Evolutionary conservation across 805 yeast species (phyloP), one percentile per base, ranked within the genome.

Genomic region (Scheffersomyces coipomensis): DNA sequence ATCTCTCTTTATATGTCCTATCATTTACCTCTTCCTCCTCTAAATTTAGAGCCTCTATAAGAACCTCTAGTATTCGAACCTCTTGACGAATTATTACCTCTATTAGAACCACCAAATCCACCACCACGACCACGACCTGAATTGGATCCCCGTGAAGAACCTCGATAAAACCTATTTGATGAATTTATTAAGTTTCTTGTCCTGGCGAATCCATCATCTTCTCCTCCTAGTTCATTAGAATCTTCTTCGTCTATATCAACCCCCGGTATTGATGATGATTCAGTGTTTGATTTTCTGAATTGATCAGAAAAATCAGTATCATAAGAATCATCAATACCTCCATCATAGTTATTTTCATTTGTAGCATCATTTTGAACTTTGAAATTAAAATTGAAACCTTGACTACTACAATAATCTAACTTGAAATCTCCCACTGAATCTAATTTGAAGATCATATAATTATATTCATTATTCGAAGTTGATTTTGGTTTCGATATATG

Each of bases 381-480:
- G 55, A 73, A 78, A 7, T 61, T 62, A 56, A 83, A 83, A 49
- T 82, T 81, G 52, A 83, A 83, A 2, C 93, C 93, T 33, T 66
- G 67, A 5, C 87, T 69, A 21, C 57, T 55, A 31, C 79, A 68
- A 38, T 78, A 46, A 19, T 56, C 79, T 56, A 80, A 69, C 30
- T 70, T 67, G 39, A 84, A 64, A 36, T 67, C 58, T 2, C 84
- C 79, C 37, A 37, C 29, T 69, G 64, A 11, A 53, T 63, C 42
- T 68, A 63, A 38, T 64, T 65, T 40, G 78, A 62, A 34, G 66
- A 59, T 38, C 81, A 63, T 35, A 62, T 57, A 5, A 85, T 88
- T 47, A 68, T 43, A 48, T 35, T 53, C 36, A 22, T 38, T 22
- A 17, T 40, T 40, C 10, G 43, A 41, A 33, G 53, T 43, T 4